Evolutionary conservation across 176 grass and related monocot species (phyloP).

Genomic region (Typha latifolia): DNA sequence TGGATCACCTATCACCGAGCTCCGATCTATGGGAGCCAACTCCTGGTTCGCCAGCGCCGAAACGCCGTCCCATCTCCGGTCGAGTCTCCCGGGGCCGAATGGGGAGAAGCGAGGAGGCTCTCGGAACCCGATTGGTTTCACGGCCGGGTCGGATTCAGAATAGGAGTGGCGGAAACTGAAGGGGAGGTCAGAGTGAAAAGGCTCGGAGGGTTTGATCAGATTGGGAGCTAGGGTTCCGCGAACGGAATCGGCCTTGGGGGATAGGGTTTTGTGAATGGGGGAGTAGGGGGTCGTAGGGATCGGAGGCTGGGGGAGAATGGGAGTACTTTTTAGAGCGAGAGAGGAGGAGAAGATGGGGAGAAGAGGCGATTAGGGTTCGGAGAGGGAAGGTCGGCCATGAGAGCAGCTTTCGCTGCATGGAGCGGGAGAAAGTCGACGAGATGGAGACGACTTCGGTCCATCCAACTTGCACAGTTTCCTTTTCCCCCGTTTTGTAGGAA

Average conservation of each 20-base stretch:
- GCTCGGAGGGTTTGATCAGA: conserved; percentile 30
- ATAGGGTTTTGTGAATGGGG: conserved; percentile 10
- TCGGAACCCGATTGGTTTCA: conserved; percentile 61
- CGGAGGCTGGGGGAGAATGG: conserved; percentile 13
- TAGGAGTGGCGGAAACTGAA: conserved; percentile 64
- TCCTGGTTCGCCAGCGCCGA: not conserved
- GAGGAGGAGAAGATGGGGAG: conserved; percentile 13
- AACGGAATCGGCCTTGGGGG: conserved; percentile 1
- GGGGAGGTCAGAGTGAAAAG: conserved; percentile 39
- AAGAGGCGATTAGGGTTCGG: conserved; percentile 5
- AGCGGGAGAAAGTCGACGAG: conserved; percentile 1
- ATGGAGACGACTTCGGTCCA: not conserved
- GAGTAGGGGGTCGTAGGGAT: conserved; percentile 1
- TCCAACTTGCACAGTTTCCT: not conserved
- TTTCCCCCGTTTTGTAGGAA: no score
- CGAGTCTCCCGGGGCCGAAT: conserved; percentile 54
- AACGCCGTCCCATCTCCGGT: conserved; percentile 52
- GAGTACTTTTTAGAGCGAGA: conserved; percentile 24
- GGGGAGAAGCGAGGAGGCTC: conserved; percentile 70
- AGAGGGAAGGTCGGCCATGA: conserved; percentile 14
- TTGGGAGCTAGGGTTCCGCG: not conserved
- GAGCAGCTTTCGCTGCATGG: conserved; percentile 24
- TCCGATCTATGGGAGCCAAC: conserved; percentile 2
- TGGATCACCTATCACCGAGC: conserved; percentile 27
- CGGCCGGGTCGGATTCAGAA: conserved; percentile 40